These are phyloP conservation scores for Neurospora sp. DNA, from an alignment of 495 filamentous ascomycete species.

Conservation along the genomic window DNA sequence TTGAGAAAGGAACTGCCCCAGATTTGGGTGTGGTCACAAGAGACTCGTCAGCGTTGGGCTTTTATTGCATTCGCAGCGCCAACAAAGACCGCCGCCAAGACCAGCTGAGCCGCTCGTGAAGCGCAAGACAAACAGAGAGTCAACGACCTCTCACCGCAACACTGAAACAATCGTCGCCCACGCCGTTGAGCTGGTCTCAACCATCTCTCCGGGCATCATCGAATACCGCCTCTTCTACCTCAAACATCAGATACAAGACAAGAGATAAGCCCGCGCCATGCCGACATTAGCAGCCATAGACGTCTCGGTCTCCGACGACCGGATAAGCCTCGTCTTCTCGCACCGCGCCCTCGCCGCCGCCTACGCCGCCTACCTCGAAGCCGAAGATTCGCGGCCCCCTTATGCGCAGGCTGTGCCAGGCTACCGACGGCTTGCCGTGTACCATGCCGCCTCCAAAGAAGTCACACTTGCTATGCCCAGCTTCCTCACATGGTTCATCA, in stretches of 20 bases:
- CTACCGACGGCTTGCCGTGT: conserved; percentile 14
- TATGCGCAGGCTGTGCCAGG: conserved; percentile 7
- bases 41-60: not conserved
- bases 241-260: not conserved
- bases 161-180: not conserved
- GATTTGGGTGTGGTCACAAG: not conserved
- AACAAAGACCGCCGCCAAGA: not conserved
- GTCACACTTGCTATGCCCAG: conserved; percentile 18
- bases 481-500: conserved; percentile 28
- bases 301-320: conserved; percentile 20
- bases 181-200: not conserved
- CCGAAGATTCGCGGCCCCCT: conserved; percentile 11
- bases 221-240: not conserved
- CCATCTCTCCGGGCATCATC: not conserved
- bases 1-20: not conserved
- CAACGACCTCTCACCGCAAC: not conserved
- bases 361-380: conserved; percentile 19
- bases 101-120: not conserved
- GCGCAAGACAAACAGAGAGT: not conserved
- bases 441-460: conserved; percentile 13
- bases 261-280: conserved; percentile 7
- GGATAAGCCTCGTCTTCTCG: conserved; percentile 21
- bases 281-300: conserved; percentile 22
- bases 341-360: conserved; percentile 21
- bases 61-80: not conserved